These are phyloP conservation scores for Coemansia sp. DNA, from an alignment of 192 early-diverging fungal species.

Conservation along the genomic window DNA sequence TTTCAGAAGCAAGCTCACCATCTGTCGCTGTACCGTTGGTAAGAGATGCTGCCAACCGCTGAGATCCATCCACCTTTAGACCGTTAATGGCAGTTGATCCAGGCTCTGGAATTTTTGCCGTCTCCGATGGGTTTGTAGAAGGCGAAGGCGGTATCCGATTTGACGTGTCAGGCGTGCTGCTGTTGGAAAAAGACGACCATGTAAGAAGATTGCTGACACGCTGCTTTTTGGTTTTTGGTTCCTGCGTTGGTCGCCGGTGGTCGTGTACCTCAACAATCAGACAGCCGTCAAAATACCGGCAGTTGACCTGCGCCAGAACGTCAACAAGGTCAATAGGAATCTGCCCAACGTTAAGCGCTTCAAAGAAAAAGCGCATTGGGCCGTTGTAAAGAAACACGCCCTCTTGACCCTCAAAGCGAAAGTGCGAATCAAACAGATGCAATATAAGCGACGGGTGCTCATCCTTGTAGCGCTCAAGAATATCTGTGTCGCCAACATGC, in stretches of 20 bases:
- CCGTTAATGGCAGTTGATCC: constrained; percentile 11
- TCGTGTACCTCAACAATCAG: constrained; percentile 73
- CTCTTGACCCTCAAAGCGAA: constrained; percentile 66
- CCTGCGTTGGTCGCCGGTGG: constrained; percentile 56
- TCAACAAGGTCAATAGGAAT: constrained; percentile 70
- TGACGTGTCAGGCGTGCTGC: not conserved
- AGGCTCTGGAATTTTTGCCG: constrained; percentile 17
- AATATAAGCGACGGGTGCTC: constrained; percentile 62
- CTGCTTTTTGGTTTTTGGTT: constrained; percentile 31
- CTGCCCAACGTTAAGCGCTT: constrained; percentile 51
- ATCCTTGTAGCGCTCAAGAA: constrained; percentile 50
- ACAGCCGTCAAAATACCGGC: constrained; percentile 56
- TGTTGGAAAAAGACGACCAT: constrained; percentile 24
- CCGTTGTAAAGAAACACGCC: constrained; percentile 57
- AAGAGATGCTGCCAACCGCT: not conserved
- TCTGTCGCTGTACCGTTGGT: not conserved
- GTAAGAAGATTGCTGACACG: constrained; percentile 32
- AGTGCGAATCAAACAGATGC: constrained; percentile 71
- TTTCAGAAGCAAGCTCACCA: not conserved
- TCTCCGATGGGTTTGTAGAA: not conserved
- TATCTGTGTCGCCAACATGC: constrained; percentile 34
- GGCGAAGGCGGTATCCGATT: constrained; percentile 2
- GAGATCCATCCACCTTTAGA: not conserved
- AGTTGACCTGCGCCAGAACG: constrained; percentile 62
- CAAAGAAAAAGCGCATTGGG: constrained; percentile 57